Conservation (phyloP, 164 flowering plant species). For the Nymphaea colorata region DNA sequence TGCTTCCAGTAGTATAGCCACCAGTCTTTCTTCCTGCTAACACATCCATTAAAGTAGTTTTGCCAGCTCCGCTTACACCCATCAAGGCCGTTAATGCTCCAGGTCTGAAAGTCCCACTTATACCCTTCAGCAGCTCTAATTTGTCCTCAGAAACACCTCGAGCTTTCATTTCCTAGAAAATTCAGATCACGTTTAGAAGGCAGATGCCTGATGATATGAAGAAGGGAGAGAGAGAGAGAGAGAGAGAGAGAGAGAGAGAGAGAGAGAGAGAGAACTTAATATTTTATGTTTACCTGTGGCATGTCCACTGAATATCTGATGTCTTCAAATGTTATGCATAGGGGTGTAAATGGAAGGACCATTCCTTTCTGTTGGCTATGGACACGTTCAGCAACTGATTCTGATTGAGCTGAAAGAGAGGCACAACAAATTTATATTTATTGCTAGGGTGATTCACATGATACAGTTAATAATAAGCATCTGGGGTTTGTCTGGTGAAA, state of each 20-base stretch:
- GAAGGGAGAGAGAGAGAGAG: no score
- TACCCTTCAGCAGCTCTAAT: slow-evolving; percentile 25
- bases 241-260: neutral
- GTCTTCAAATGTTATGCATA: slow-evolving; percentile 48
- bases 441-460: no score
- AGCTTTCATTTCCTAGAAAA: slow-evolving; percentile 26
- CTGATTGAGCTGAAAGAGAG: neutral
- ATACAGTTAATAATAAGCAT: no score
- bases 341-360: slow-evolving; percentile 64
- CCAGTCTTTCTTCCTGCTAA: slow-evolving; percentile 42
- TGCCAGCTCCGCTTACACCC: slow-evolving; percentile 58
- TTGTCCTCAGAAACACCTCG: slow-evolving; percentile 22
- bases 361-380: slow-evolving; percentile 36
- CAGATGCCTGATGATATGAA: neutral
- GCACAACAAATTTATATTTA: no score
- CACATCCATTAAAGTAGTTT: slow-evolving; percentile 44
- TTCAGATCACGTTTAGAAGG: neutral
- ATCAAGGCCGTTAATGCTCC: slow-evolving; percentile 46
- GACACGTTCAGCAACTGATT: neutral
- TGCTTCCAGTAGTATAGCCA: slow-evolving; percentile 34
- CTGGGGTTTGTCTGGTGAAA: no score
- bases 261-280: neutral
- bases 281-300: slow-evolving; percentile 16
- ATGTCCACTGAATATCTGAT: slow-evolving; percentile 40
- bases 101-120: slow-evolving; percentile 43